Evolutionary conservation across 2,329 filamentous ascomycete species (phyloP).

Genomic region (Coleophoma cylindrospora): DNA sequence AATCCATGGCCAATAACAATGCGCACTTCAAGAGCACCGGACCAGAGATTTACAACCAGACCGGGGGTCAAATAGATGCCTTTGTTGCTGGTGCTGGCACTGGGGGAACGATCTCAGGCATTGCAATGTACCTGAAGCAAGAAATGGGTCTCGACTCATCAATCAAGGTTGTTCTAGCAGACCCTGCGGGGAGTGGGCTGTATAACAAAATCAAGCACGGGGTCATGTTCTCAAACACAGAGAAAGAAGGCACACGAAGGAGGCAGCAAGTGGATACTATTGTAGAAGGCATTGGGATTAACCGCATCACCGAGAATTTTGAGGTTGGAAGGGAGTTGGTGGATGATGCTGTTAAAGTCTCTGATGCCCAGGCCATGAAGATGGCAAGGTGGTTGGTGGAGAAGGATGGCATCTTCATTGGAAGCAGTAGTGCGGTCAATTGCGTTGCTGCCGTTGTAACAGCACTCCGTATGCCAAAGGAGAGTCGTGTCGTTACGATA

Average conservation of each 20-base stretch:
- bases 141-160: constrained; percentile 24
- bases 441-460: constrained; percentile 74
- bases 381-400: constrained; percentile 98
- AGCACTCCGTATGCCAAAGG: constrained; percentile 59
- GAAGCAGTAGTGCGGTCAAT: constrained; percentile 95
- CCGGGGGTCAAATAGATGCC: constrained; percentile 68
- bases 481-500: constrained; percentile 68
- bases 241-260: constrained; percentile 84
- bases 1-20: constrained; percentile 81
- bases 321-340: constrained; percentile 80
- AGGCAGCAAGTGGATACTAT: constrained; percentile 92
- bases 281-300: constrained; percentile 94
- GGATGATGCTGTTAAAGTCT: constrained; percentile 85
- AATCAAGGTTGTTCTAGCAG: constrained; percentile 75
- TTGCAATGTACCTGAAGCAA: constrained; percentile 78
- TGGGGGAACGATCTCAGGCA: constrained; percentile 86
- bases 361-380: constrained; percentile 78
- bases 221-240: constrained; percentile 89
- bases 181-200: constrained; percentile 89
- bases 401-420: constrained; percentile 89
- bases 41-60: constrained; percentile 82
- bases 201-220: constrained; percentile 90
- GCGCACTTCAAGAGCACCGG: constrained; percentile 82
- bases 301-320: constrained; percentile 90
- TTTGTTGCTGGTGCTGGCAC: constrained; percentile 94